Conservation (phyloP, 768 basidiomycete genomes). For the Boletus sp. region DNA sequence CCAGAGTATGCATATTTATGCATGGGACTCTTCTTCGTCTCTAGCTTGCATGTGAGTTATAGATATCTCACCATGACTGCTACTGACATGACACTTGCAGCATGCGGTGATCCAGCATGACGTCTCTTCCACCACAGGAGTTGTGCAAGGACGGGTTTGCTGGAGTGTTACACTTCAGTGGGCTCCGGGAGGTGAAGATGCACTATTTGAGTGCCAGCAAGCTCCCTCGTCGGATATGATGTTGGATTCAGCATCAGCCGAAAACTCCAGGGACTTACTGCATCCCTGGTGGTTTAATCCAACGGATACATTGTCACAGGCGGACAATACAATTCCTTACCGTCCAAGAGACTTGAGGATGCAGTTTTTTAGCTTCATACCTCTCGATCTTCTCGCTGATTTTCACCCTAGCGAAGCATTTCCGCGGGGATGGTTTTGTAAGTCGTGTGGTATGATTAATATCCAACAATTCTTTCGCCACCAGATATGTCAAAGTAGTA, state of each 20-base stretch:
- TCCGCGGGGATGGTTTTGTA: conserved; percentile 50
- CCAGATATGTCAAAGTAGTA: conserved; percentile 41
- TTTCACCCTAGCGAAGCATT: conserved; percentile 35
- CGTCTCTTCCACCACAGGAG: neutral
- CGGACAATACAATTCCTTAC: conserved; percentile 14
- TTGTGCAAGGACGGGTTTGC: conserved; percentile 34
- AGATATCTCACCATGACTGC: neutral
- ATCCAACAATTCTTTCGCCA: conserved; percentile 46
- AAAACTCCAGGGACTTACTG: neutral
- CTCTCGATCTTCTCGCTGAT: conserved; percentile 30
- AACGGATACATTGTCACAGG: neutral
- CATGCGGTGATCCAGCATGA: conserved; percentile 8
- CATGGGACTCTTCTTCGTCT: conserved; percentile 48
- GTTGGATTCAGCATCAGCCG: neutral
- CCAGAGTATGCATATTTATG: conserved; percentile 41
- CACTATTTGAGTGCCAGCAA: conserved; percentile 13
- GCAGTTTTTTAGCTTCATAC: conserved; percentile 30
- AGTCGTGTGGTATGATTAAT: conserved; percentile 48
- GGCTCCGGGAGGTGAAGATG: conserved; percentile 50
- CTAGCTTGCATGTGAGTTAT: conserved; percentile 37
- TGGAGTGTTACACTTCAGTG: conserved; percentile 51
- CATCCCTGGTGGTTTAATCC: conserved; percentile 28
- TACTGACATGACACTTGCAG: conserved; percentile 13
- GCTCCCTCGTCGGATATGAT: neutral
- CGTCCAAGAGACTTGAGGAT: conserved; percentile 23